phyloP scores from a whole-genome alignment of 768 basidiomycete genomes.

The Collybia sp. region DNA sequence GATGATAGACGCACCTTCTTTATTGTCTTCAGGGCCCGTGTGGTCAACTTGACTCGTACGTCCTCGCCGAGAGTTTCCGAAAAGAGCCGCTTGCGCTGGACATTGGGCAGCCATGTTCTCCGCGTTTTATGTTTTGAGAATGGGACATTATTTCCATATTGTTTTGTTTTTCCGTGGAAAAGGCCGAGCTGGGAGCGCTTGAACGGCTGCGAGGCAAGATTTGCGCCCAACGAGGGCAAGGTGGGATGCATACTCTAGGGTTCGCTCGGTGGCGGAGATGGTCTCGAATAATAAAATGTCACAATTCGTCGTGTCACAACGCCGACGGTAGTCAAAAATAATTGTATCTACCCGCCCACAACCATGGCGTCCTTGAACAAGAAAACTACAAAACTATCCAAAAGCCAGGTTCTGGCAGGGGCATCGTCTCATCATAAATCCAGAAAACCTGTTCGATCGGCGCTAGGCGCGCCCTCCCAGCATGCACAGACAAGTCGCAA shows the following conservation, averaged over 20 bases:
- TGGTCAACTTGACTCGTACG: constrained; percentile 68
- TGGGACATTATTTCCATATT: constrained; percentile 85
- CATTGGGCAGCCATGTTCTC: constrained; percentile 84
- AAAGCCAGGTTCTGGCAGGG: too few relatives aligned
- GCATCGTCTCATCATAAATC: constrained; percentile 5
- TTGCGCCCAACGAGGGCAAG: background rate
- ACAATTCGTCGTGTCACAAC: too few relatives aligned
- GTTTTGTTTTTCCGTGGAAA: constrained; percentile 77
- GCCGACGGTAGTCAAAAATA: too few relatives aligned
- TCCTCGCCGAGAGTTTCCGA: constrained; percentile 59
- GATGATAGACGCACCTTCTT: constrained; percentile 55
- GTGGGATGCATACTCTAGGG: background rate
- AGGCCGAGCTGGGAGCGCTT: constrained; percentile 79
- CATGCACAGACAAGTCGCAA: constrained; percentile 73
- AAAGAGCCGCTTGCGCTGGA: constrained; percentile 69
- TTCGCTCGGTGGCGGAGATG: too few relatives aligned
- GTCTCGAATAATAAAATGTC: too few relatives aligned
- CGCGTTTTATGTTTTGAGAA: constrained; percentile 87
- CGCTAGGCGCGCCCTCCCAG: constrained; percentile 54
- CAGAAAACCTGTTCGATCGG: constrained; percentile 19
- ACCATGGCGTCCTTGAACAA: too few relatives aligned
- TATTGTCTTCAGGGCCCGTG: constrained; percentile 74
- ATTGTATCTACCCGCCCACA: too few relatives aligned
- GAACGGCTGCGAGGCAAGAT: constrained; percentile 53
- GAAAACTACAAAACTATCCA: too few relatives aligned